Conservation (phyloP, 2,329 filamentous ascomycete genomes). For the Pseudogymnoascus pannorum region DNA sequence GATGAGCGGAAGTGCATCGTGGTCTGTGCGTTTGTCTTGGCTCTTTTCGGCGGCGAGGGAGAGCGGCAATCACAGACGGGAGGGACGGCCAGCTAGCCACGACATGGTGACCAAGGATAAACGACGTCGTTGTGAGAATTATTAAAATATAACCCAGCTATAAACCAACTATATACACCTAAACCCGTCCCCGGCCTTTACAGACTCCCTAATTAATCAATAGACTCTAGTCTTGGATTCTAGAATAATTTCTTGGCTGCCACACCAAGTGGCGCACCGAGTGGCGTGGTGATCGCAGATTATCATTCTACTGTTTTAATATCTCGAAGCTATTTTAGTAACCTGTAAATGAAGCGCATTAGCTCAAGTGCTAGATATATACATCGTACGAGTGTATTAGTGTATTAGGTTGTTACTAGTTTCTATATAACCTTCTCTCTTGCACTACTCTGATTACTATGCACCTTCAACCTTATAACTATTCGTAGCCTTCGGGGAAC, state of each 20-base stretch:
- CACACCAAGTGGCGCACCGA: no score
- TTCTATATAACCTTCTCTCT: neutral
- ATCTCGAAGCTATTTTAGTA: neutral
- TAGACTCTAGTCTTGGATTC: neutral
- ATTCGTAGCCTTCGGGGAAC: neutral
- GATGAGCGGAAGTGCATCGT: neutral
- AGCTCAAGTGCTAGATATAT: neutral
- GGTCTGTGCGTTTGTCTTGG: neutral
- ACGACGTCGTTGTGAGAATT: neutral
- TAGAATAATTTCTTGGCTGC: no score
- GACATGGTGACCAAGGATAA: neutral
- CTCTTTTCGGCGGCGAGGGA: neutral
- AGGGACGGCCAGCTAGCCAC: no score
- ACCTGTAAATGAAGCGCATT: neutral
- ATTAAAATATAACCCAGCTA: no score
- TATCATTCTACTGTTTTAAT: neutral
- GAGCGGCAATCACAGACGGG: neutral
- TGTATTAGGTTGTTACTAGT: neutral
- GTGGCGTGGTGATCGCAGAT: neutral
- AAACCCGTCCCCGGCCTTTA: no score
- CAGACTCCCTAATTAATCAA: no score
- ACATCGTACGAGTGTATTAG: neutral
- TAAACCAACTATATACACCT: neutral
- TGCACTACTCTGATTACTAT: neutral
- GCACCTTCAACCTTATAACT: neutral